Base-by-base conservation (phyloP, 345 rosid genomes). In the Arabis hirsuta region DNA sequence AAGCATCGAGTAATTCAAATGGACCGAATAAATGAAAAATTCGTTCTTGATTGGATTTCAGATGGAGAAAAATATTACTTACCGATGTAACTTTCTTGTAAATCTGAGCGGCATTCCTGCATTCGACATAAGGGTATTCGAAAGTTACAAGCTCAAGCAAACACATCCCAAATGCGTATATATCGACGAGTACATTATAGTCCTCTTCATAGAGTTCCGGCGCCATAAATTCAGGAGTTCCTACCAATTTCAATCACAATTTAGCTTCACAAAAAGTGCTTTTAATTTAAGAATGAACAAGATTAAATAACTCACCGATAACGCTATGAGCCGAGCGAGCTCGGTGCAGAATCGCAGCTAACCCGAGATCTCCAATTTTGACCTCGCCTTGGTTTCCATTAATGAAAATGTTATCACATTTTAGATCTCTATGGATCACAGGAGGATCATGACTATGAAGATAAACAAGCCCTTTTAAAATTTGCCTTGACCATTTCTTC, bases 171-270 rank as follows among this genome's bases (percentile, higher is more conserved):
- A 96, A 96, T 9, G 98, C 89, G 55, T 96, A 96, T 72, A 96
- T 88, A 79, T 96, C 99, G 19, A 92, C 97, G 36, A 96, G 97
- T 77, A 90, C 98, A 55, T 88, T 90, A 67, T 96, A 96, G 67
- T 96, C 97, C 74, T 96, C 99, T 67, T 96, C 98, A 44, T 96
- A 92, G 62, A 96, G 92, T 79, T 96, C 99, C 0, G 99, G 99
- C 3, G 99, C 99, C 99, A 96, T 96, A 76, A 90, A 96, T 38
- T 90, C 99, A 12, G 99, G 99, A 55, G 99, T 96, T 61, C 98
- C 99, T 59, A 54, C 57, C 10, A 62, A n/a, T 69, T 55, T 3
- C 55, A 69, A 65, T 54, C 26, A 63, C 9, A 62, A 20, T 20
- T 54, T 45, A 62, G 67, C 55, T 38, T 62, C 10, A 67, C 11